These are phyloP conservation scores for Arachis stenosperma DNA, from an alignment of 306 rosid genomes.

Conservation along the genomic window DNA sequence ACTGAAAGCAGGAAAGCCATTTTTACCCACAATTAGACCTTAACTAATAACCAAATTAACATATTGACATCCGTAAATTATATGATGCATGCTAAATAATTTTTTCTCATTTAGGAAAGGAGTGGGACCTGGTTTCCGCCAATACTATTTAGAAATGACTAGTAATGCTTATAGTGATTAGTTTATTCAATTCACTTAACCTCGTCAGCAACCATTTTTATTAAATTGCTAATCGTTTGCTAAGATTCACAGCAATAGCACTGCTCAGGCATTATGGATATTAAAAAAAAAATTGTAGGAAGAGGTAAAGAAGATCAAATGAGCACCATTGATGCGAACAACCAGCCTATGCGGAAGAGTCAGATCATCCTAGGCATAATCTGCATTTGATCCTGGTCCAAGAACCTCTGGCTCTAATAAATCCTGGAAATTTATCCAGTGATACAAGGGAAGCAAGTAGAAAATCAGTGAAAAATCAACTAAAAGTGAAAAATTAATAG, in stretches of 20 bases:
- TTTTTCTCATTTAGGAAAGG: too few relatives aligned
- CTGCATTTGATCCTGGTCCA: slow-evolving; percentile 60
- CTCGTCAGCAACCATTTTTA: too few relatives aligned
- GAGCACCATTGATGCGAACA: slow-evolving; percentile 66
- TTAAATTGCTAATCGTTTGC: too few relatives aligned
- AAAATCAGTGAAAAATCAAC: neutral
- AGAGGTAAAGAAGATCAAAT: slow-evolving; percentile 15
- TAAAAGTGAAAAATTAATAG: slow-evolving; percentile 23
- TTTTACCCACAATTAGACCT: slow-evolving; percentile 32
- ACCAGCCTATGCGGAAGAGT: slow-evolving; percentile 82
- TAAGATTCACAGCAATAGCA: too few relatives aligned
- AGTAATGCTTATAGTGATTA: too few relatives aligned
- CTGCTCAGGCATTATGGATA: too few relatives aligned
- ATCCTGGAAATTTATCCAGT: slow-evolving; percentile 63
- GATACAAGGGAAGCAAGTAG: slow-evolving; percentile 23
- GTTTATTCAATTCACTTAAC: too few relatives aligned
- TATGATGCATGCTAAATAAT: neutral
- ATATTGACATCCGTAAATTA: neutral
- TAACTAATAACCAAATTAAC: slow-evolving; percentile 18
- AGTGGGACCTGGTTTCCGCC: too few relatives aligned
- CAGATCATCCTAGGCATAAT: slow-evolving; percentile 95
- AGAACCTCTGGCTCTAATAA: slow-evolving; percentile 75
- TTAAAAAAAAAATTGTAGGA: slow-evolving; percentile 10
- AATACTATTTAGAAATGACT: too few relatives aligned
- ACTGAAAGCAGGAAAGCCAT: slow-evolving; percentile 54